phyloP scores from a whole-genome alignment of 805 yeast species.

The Cyberlindnera xishuangbannaensis region DNA sequence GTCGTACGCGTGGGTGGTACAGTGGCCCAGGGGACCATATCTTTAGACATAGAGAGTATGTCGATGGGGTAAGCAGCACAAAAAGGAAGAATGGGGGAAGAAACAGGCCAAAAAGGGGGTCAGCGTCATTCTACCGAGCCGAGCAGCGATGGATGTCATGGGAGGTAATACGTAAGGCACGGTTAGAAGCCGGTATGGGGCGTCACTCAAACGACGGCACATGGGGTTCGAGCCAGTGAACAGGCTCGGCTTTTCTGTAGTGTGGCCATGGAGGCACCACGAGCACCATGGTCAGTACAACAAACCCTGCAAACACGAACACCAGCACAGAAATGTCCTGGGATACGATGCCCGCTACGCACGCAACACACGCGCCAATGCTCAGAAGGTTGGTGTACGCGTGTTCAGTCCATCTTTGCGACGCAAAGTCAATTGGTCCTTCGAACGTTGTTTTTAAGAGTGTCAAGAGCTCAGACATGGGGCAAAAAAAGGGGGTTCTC shows the following conservation, averaged over 20 bases:
- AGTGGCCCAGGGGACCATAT: too few relatives aligned
- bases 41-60: too few relatives aligned
- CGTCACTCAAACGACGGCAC: conserved; percentile 9
- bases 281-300: conserved; percentile 5
- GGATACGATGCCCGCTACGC: conserved; percentile 9
- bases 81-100: too few relatives aligned
- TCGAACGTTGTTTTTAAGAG: conserved; percentile 9
- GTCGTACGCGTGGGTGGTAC: too few relatives aligned
- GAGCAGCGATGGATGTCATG: too few relatives aligned
- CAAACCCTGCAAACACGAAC: conserved; percentile 1
- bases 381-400: conserved; percentile 4
- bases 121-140: too few relatives aligned
- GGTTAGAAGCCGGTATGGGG: too few relatives aligned
- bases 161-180: too few relatives aligned
- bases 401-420: conserved; percentile 12
- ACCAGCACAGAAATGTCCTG: conserved; percentile 7
- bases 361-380: conserved; percentile 9
- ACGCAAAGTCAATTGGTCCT: conserved; percentile 17
- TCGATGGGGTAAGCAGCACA: too few relatives aligned
- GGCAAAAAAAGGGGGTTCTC: too few relatives aligned
- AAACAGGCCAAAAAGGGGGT: too few relatives aligned
- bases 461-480: conserved; percentile 7
- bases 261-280: conserved; percentile 19
- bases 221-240: conserved; percentile 17
- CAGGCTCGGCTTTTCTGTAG: conserved; percentile 7